A percentile compares a stretch with the other conserved stretches of the same genome.
Evolutionary conservation across 768 basidiomycete genomes (phyloP).

Genomic region (Aureoboletus auriporus): DNA sequence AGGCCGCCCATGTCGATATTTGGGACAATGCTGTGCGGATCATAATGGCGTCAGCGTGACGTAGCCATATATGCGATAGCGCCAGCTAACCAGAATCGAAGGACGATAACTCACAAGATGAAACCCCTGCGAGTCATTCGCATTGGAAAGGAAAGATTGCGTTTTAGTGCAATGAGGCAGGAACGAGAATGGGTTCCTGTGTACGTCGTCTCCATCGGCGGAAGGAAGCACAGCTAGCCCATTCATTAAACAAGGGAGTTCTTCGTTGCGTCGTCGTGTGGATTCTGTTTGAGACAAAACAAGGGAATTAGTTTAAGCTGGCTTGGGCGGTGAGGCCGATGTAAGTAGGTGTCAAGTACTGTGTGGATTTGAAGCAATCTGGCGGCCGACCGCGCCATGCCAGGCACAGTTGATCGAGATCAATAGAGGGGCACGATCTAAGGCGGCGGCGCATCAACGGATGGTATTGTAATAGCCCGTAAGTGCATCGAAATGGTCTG

Average conservation of each 20-base stretch:
- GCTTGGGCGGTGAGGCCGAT: too few relatives aligned
- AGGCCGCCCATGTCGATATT: not conserved
- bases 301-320: too few relatives aligned
- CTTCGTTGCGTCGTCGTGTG: not conserved
- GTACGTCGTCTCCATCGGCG: not conserved
- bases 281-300: not conserved
- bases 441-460: not conserved
- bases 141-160: not conserved
- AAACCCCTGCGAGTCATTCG: not conserved
- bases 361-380: not conserved
- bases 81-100: not conserved
- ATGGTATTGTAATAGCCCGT: too few relatives aligned
- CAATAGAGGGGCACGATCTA: too few relatives aligned
- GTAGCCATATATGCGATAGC: not conserved
- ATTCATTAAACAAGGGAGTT: not conserved
- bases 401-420: not conserved
- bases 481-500: not conserved
- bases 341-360: not conserved
- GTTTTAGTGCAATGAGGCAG: not conserved
- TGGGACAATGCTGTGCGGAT: not conserved
- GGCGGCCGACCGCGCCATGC: not conserved
- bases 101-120: not conserved
- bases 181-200: constrained; percentile 2
- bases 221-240: not conserved
- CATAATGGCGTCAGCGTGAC: constrained; percentile 2